Base-by-base conservation (phyloP, 345 rosid genomes). In the Acer yangbiense region DNA sequence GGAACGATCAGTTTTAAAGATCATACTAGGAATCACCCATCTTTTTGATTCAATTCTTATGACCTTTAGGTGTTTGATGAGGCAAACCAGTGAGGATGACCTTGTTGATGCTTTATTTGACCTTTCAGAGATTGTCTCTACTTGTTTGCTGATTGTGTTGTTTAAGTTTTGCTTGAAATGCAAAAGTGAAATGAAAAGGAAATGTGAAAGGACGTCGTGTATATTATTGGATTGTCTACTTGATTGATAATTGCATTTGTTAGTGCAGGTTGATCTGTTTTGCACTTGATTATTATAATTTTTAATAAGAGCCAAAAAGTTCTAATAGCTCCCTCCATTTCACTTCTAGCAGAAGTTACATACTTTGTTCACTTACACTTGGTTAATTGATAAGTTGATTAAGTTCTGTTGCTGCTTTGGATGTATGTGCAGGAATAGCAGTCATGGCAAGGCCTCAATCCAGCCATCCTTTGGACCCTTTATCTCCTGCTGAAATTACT, bases 401-500 rank as follows among this genome's bases (percentile, higher is more conserved):
- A 48, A 50, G 39, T 64, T 68, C 11, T 83, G 54, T 72, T 68
- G 35, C 75, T 20, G 43, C 75, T 20, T 77, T 75, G 74, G 25
- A 25, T 77, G 43, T 79, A 21, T 77, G 48, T 79, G 80, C 87
- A 82, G 94, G 86, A 50, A 86, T 88, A 71, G 80, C 92, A 74
- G 79, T 88, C 82, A 85, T 91, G 93, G 80, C 87, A n/a, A 92
- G 94, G 81, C 90, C 92, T 73, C 97, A 94, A 77, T 87, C 90
- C 10, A 85, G 92, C 72, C 98, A 94, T 72, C 98, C 98, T 11
- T 80, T 94, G 87, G 97, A 94, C 75, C 97, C 98, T 55, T 85
- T 94, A 65, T 86, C 98, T 57, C 93, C 94, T 5, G 94, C 98
- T 41, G 98, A 94, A 78, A 94, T 94, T 62, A 85, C 93, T 25